A percentile compares a stretch with the other conserved stretches of the same genome.
phyloP scores from a whole-genome alignment of 2,329 filamentous ascomycete genomes.

The Myriosclerotinia curreyana region DNA sequence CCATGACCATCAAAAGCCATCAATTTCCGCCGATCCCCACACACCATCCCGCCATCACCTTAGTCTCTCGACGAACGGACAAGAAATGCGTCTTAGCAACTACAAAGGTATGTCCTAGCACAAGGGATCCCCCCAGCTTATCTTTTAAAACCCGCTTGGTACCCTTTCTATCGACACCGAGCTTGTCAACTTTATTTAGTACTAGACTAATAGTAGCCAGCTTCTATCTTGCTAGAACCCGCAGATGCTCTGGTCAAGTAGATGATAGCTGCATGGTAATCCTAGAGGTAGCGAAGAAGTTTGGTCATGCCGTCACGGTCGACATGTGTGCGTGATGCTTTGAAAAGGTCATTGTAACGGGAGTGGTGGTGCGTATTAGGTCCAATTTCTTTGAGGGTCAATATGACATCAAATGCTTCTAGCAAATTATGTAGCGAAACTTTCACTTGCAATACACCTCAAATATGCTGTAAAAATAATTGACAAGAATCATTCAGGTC shows the following conservation, averaged over 20 bases:
- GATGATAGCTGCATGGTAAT: not conserved
- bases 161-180: not conserved
- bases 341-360: too few species aligned
- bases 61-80: not conserved
- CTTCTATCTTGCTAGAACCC: not conserved
- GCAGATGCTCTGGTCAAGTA: not conserved
- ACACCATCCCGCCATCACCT: not conserved
- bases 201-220: not conserved
- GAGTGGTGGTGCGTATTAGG: not conserved
- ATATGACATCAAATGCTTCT: constrained; percentile 2
- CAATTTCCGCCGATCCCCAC: not conserved
- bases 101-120: not conserved
- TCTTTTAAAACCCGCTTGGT: not conserved
- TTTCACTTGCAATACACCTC: not conserved
- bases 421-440: not conserved
- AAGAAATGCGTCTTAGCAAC: not conserved
- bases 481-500: too few species aligned
- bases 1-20: not conserved
- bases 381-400: not conserved
- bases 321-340: not conserved
- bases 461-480: not conserved
- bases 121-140: not conserved
- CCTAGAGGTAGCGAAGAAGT: not conserved
- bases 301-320: not conserved
- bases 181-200: not conserved